A percentile compares a stretch with the other conserved stretches of the same genome.
These are phyloP conservation scores for Plasmodium vivax DNA, from an alignment of 169 alveolate genomes.

Conservation along the genomic window DNA sequence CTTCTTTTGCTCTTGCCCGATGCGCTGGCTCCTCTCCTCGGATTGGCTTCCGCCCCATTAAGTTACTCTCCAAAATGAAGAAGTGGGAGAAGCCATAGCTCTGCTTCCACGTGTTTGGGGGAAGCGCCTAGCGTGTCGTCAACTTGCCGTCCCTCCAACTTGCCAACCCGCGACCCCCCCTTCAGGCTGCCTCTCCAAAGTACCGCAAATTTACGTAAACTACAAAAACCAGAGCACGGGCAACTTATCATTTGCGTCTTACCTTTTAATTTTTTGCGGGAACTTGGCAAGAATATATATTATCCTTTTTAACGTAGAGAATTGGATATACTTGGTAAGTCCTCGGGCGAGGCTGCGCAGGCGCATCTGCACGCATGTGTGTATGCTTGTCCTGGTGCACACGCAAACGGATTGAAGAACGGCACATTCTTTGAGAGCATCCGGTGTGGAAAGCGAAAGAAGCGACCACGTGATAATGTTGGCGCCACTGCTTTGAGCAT, in stretches of 20 bases:
- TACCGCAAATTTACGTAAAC: slow-evolving; percentile 62
- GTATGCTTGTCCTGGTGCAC: neutral
- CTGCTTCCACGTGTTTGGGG: no score
- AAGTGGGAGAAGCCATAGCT: no score
- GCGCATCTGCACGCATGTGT: neutral
- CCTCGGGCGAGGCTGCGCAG: neutral
- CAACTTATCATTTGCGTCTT: slow-evolving; percentile 27
- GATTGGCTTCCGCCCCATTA: slow-evolving; percentile 17
- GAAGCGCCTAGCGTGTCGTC: neutral
- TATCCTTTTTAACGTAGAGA: slow-evolving; percentile 16
- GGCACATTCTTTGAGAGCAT: neutral
- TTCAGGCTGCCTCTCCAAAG: slow-evolving; percentile 38
- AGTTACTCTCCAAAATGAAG: neutral
- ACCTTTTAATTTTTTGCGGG: neutral
- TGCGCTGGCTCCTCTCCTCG: slow-evolving; percentile 9
- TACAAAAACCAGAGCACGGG: slow-evolving; percentile 52
- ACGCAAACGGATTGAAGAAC: no score
- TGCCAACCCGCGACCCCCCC: neutral
- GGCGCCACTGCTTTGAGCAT: neutral
- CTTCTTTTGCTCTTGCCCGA: slow-evolving; percentile 1
- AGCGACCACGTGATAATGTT: neutral
- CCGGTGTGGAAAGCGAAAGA: neutral
- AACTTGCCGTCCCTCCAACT: neutral
- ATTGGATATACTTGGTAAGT: slow-evolving; percentile 21
- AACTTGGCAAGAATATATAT: slow-evolving; percentile 32